Evolutionary conservation across 495 filamentous ascomycete species (phyloP).

Genomic region (Letharia columbiana): DNA sequence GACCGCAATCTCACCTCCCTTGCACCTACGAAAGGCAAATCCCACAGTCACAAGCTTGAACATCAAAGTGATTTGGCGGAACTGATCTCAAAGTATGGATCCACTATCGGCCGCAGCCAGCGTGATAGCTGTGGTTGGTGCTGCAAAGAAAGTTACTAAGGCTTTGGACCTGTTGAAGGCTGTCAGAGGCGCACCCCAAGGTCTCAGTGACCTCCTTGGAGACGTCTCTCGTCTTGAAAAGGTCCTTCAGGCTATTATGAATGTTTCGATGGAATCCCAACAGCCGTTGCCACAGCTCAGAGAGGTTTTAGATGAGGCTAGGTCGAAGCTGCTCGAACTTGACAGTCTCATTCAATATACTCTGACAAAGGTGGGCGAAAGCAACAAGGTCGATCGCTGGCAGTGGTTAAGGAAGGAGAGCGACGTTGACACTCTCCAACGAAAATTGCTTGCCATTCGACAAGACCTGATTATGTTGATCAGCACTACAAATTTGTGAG

Average conservation of each 20-base stretch:
- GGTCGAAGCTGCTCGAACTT: conserved; percentile 1
- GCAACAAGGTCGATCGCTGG: conserved; percentile 2
- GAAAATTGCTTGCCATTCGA: not conserved
- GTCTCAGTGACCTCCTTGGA: not conserved
- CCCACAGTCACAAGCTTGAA: too few species aligned
- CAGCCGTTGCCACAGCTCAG: not conserved
- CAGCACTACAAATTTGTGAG: conserved; percentile 1
- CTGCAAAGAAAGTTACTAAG: not conserved
- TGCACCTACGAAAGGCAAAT: too few species aligned
- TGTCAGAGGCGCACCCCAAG: not conserved
- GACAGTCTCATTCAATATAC: conserved; percentile 1
- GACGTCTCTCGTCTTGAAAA: not conserved
- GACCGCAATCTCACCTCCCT: too few species aligned
- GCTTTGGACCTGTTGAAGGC: not conserved
- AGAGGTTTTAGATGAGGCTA: not conserved
- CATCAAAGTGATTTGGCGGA: too few species aligned
- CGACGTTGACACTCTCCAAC: not conserved
- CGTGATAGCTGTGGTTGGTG: conserved; percentile 1
- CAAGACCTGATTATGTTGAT: not conserved
- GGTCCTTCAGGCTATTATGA: not conserved
- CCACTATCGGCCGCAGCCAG: not conserved
- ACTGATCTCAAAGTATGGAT: not conserved
- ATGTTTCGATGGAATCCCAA: not conserved
- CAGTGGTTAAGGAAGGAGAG: not conserved
- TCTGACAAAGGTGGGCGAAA: not conserved